phyloP scores from a whole-genome alignment of 441 rosid species.

The Bocquillonia castaneifolia region DNA sequence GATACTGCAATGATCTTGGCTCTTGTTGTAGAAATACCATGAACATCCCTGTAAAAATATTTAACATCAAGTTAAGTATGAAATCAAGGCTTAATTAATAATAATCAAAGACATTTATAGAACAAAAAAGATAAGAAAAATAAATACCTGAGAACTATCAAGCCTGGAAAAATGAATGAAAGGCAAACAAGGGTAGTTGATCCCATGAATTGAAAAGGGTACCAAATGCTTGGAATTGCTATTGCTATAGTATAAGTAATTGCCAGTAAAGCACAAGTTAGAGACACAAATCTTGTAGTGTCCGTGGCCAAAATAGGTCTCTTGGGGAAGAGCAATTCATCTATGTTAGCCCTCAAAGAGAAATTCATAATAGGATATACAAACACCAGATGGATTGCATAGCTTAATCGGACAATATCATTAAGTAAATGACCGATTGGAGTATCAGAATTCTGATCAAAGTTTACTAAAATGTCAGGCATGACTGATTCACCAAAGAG shows the following conservation, averaged over 20 bases:
- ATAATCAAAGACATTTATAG: background rate
- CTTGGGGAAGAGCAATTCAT: no score
- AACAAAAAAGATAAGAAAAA: background rate
- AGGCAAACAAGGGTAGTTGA: slow-evolving; percentile 59
- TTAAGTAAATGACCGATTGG: background rate
- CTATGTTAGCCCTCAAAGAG: slow-evolving; percentile 11
- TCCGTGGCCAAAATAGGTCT: no score
- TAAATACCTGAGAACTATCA: slow-evolving; percentile 49
- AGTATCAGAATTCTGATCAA: slow-evolving; percentile 15
- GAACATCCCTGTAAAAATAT: slow-evolving; percentile 45
- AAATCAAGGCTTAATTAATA: slow-evolving; percentile 2
- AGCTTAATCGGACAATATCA: slow-evolving; percentile 15
- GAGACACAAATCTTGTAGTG: no score
- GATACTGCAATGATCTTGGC: slow-evolving; percentile 47
- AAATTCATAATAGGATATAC: slow-evolving; percentile 18
- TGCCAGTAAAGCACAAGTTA: no score
- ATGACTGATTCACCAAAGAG: slow-evolving; percentile 23
- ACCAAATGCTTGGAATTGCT: no score
- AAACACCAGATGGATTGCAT: slow-evolving; percentile 15
- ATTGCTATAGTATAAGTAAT: no score
- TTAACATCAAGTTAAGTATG: background rate
- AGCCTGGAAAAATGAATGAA: slow-evolving; percentile 73
- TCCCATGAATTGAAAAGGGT: slow-evolving; percentile 75
- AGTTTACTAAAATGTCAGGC: slow-evolving; percentile 19
- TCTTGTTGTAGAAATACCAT: slow-evolving; percentile 43